phyloP scores from a whole-genome alignment of 2,329 filamentous ascomycete genomes.

The Scytalidium sp. region DNA sequence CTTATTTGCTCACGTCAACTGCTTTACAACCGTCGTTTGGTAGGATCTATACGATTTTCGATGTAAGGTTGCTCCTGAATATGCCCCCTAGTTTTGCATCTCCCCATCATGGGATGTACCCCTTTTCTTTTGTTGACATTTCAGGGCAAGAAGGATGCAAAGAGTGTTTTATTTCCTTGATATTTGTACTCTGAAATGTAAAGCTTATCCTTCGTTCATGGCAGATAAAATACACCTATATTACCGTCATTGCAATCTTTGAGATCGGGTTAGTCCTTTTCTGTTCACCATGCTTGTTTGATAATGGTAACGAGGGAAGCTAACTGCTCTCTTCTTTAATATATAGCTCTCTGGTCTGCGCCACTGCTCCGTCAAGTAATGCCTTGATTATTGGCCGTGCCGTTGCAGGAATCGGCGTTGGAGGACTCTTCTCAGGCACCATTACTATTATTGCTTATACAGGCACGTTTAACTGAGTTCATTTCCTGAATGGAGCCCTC shows the following conservation, averaged over 20 bases:
- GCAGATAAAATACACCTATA: slow-evolving; percentile 25
- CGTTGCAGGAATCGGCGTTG: slow-evolving; percentile 27
- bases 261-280: slow-evolving; percentile 25
- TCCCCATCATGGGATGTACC: too few relatives aligned
- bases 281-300: slow-evolving; percentile 4
- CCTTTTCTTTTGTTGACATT: too few relatives aligned
- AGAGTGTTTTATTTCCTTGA: too few relatives aligned
- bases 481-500: slow-evolving; percentile 16
- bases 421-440: slow-evolving; percentile 28
- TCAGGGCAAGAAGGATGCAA: too few relatives aligned
- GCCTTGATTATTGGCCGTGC: slow-evolving; percentile 32
- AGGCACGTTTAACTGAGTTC: slow-evolving; percentile 16
- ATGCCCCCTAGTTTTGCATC: not conserved
- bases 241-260: slow-evolving; percentile 27
- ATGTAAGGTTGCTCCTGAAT: slow-evolving; percentile 3
- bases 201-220: not conserved
- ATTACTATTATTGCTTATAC: slow-evolving; percentile 28
- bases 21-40: slow-evolving; percentile 26
- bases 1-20: slow-evolving; percentile 31
- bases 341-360: slow-evolving; percentile 29
- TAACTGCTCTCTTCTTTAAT: too few relatives aligned
- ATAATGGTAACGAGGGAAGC: slow-evolving; percentile 13
- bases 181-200: not conserved
- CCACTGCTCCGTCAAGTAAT: slow-evolving; percentile 26
- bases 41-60: slow-evolving; percentile 28